A percentile compares a stretch with the other conserved stretches of the same genome.
Evolutionary conservation across 177 flowering plant genomes (phyloP).

Genomic region (Vitis hybrid): DNA sequence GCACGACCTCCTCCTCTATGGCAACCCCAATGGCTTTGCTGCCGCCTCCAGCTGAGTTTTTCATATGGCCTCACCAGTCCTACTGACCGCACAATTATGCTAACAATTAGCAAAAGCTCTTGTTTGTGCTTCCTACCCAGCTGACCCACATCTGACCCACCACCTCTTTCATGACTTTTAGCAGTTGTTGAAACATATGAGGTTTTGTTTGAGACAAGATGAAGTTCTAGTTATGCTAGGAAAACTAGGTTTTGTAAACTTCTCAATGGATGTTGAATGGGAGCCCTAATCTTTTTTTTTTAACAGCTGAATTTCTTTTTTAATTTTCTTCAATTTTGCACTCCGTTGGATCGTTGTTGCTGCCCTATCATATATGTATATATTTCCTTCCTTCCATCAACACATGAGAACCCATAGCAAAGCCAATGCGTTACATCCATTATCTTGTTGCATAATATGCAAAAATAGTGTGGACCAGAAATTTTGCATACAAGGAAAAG

Average conservation of each 20-base stretch:
- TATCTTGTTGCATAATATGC: too few species aligned
- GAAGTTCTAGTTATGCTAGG: not conserved
- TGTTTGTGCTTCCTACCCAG: slow-evolving; percentile 13
- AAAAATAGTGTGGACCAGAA: too few species aligned
- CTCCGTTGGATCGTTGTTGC: too few species aligned
- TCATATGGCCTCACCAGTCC: slow-evolving; percentile 56
- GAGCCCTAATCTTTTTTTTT: not conserved
- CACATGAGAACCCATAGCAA: too few species aligned
- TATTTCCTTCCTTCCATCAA: too few species aligned
- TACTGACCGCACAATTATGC: slow-evolving; percentile 27
- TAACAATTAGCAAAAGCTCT: slow-evolving; percentile 20
- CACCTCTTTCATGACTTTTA: not conserved
- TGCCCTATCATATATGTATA: too few species aligned
- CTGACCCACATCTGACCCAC: slow-evolving; percentile 20
- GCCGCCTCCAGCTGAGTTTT: slow-evolving; percentile 46
- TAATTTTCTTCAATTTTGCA: not conserved
- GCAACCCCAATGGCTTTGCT: slow-evolving; percentile 21
- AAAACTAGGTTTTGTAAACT: slow-evolving; percentile 12
- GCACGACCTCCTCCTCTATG: slow-evolving; percentile 15
- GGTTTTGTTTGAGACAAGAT: slow-evolving; percentile 1
- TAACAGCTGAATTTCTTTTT: not conserved
- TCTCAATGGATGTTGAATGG: slow-evolving; percentile 1
- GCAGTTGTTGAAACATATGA: not conserved
- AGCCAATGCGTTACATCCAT: too few species aligned
- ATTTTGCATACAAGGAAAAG: too few species aligned